Evolutionary conservation across 108 stramenopile genomes (phyloP).

Genomic region (Cyclotella baltica): DNA sequence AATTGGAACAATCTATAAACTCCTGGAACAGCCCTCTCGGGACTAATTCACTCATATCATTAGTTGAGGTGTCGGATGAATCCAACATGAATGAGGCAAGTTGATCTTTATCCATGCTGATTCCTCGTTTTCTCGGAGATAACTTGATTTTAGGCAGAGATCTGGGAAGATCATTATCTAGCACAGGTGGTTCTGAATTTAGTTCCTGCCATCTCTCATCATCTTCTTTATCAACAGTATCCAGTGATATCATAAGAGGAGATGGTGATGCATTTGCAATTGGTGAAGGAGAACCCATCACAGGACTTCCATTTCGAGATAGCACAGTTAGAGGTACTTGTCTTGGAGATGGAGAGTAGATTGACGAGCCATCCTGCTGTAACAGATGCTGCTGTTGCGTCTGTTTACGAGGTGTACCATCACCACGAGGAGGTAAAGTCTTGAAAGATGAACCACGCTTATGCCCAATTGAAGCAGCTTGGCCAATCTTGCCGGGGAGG

Average conservation of each 20-base stretch:
- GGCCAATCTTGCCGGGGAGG: not conserved
- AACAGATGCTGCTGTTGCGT: not conserved
- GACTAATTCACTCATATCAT: not conserved
- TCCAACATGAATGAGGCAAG: constrained; percentile 16
- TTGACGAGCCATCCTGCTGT: not conserved
- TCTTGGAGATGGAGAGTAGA: constrained; percentile 25
- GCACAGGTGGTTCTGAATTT: not conserved
- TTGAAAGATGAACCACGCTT: constrained; percentile 11
- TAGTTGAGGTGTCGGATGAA: not conserved
- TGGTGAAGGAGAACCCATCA: not conserved
- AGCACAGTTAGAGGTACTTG: constrained; percentile 38
- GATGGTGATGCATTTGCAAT: not conserved
- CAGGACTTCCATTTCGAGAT: constrained; percentile 45
- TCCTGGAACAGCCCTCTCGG: not conserved
- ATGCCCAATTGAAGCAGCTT: not conserved
- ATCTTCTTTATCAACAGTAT: constrained; percentile 19
- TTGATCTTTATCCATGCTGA: not conserved
- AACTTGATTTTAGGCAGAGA: constrained; percentile 33
- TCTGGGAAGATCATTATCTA: not conserved
- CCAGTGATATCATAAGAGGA: constrained; percentile 32
- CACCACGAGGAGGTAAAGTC: constrained; percentile 13
- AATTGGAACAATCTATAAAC: not conserved
- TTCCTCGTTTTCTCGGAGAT: constrained; percentile 25
- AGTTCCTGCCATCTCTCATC: not conserved
- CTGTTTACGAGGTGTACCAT: not conserved